A percentile compares a stretch with the other conserved stretches of the same genome.
These are phyloP conservation scores for Cladosporium sp. DNA, from an alignment of 2,329 filamentous ascomycete genomes.

Conservation along the genomic window DNA sequence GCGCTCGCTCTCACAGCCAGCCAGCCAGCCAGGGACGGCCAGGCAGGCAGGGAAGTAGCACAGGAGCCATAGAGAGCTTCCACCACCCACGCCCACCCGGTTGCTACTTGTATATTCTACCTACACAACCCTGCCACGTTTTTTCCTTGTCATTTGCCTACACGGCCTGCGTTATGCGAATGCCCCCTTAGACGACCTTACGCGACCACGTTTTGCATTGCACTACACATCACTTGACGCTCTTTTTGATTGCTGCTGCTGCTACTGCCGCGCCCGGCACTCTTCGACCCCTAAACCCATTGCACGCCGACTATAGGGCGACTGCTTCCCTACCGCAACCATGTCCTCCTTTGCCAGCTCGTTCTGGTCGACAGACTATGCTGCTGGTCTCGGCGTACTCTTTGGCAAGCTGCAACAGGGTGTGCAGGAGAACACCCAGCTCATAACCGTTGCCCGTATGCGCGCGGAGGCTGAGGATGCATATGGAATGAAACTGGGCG, in stretches of 20 bases:
- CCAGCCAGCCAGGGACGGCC: no score
- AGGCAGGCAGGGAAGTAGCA: no score
- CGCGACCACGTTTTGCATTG: conserved; percentile 10
- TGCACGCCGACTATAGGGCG: background rate
- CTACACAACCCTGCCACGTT: no score
- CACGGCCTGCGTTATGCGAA: conserved; percentile 4
- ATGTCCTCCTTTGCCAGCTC: conserved; percentile 92
- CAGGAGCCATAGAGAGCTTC: no score
- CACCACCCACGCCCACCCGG: no score
- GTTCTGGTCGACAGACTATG: conserved; percentile 98
- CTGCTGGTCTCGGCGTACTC: conserved; percentile 84
- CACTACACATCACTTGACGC: background rate
- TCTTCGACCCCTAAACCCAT: conserved; percentile 8
- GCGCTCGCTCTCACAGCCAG: no score
- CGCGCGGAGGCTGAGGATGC: conserved; percentile 91
- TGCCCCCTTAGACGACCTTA: conserved; percentile 8
- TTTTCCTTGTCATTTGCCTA: background rate
- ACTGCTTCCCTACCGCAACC: conserved; percentile 18
- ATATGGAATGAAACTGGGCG: conserved; percentile 74
- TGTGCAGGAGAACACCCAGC: conserved; percentile 88
- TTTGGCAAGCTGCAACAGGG: conserved; percentile 97
- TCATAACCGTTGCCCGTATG: conserved; percentile 85
- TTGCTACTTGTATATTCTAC: no score
- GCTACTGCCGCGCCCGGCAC: no score
- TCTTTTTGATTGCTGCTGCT: background rate